phyloP scores from a whole-genome alignment of 805 yeast genomes.

The Groenewaldozyma salmanticensis region DNA sequence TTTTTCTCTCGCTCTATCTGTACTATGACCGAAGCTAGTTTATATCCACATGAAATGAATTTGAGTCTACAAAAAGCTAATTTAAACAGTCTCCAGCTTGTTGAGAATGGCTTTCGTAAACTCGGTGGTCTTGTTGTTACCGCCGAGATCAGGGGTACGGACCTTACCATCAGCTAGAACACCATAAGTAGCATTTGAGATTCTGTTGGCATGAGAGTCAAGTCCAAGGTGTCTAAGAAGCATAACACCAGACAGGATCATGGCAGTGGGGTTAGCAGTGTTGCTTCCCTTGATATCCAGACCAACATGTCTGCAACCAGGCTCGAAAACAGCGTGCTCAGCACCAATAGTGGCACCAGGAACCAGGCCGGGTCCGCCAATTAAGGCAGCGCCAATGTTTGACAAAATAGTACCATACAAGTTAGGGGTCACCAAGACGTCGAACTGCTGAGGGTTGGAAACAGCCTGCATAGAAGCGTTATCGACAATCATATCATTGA shows the following conservation, averaged over 20 bases:
- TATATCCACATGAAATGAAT: too few relatives aligned
- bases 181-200: slow-evolving; percentile 79
- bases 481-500: slow-evolving; percentile 92
- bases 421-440: slow-evolving; percentile 95
- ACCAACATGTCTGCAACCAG: slow-evolving; percentile 99
- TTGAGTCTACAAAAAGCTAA: too few relatives aligned
- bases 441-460: slow-evolving; percentile 95
- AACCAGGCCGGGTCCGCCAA: slow-evolving; percentile 97
- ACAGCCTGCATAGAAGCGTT: slow-evolving; percentile 99
- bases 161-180: slow-evolving; percentile 82
- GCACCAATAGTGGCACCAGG: slow-evolving; percentile 99
- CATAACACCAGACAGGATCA: slow-evolving; percentile 85
- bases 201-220: slow-evolving; percentile 72
- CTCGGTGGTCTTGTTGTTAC: slow-evolving; percentile 79
- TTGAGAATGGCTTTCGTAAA: slow-evolving; percentile 85
- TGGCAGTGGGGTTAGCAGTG: slow-evolving; percentile 96
- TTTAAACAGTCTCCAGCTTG: slow-evolving; percentile 39
- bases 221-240: slow-evolving; percentile 93
- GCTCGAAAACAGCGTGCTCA: slow-evolving; percentile 96
- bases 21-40: too few relatives aligned
- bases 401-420: slow-evolving; percentile 95
- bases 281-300: slow-evolving; percentile 90
- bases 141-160: slow-evolving; percentile 88
- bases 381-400: slow-evolving; percentile 94
- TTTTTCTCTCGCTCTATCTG: too few relatives aligned